These are phyloP conservation scores for Sclerotinia nivalis DNA, from an alignment of 2,329 filamentous ascomycete species.

Conservation along the genomic window DNA sequence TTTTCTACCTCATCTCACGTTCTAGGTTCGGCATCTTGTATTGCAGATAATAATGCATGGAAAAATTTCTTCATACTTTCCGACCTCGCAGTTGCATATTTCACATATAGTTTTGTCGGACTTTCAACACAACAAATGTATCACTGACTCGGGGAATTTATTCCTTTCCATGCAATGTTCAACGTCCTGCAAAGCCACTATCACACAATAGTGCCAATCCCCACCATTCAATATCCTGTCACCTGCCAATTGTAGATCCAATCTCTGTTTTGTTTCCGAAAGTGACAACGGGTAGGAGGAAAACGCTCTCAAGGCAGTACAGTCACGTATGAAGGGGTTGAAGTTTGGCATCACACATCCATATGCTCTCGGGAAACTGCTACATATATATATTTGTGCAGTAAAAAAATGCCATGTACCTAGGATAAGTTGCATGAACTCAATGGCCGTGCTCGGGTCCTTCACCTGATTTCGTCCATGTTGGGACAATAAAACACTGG, in stretches of 20 bases:
- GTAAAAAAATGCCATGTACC: slow-evolving; percentile 11
- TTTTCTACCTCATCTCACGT: neutral
- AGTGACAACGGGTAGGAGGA: neutral
- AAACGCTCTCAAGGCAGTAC: neutral
- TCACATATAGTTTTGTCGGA: neutral
- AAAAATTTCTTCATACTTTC: slow-evolving; percentile 3
- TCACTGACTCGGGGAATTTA: slow-evolving; percentile 16
- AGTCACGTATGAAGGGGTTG: neutral
- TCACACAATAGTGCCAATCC: slow-evolving; percentile 14
- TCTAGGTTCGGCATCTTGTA: neutral
- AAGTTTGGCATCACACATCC: neutral
- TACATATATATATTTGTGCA: neutral
- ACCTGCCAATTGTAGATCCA: slow-evolving; percentile 11
- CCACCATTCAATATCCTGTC: neutral
- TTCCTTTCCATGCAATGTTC: slow-evolving; percentile 17
- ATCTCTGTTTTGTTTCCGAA: neutral
- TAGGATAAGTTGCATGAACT: slow-evolving; percentile 21
- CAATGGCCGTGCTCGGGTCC: slow-evolving; percentile 18
- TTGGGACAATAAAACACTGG: slow-evolving; percentile 10
- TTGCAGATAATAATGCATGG: slow-evolving; percentile 9
- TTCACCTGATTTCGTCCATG: slow-evolving; percentile 11
- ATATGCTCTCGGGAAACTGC: neutral
- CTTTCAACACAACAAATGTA: slow-evolving; percentile 5
- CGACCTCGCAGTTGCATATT: slow-evolving; percentile 10
- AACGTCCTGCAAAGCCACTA: slow-evolving; percentile 15